Conservation (phyloP, 352 stramenopile genomes). For the Globisporangium perplexum region DNA sequence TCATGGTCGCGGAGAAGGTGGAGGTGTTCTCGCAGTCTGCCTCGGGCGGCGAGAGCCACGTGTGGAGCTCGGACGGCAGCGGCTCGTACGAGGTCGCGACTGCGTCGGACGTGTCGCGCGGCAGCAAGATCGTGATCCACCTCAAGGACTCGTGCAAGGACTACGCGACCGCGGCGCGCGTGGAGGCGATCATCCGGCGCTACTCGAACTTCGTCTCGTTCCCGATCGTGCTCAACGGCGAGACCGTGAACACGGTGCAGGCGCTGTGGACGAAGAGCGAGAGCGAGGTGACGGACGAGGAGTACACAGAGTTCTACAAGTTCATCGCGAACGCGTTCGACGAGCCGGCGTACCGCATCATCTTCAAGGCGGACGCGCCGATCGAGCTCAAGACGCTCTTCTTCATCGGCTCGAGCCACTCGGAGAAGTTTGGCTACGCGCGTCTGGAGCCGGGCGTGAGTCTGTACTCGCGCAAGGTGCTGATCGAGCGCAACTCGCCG, state of each 20-base stretch:
- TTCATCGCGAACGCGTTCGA: conserved; percentile 96
- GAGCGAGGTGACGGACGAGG: conserved; percentile 93
- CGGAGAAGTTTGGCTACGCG: conserved; percentile 95
- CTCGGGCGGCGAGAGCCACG: conserved; percentile 34
- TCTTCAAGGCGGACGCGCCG: conserved; percentile 98
- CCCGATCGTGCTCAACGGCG: conserved; percentile 96
- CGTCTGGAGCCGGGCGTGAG: conserved; percentile 96
- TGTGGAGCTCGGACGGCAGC: conserved; percentile 81
- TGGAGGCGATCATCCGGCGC: conserved; percentile 97
- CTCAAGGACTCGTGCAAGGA: conserved; percentile 97
- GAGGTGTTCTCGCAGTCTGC: conserved; percentile 89
- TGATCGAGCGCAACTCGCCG: conserved; percentile 97
- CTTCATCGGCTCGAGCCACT: conserved; percentile 96
- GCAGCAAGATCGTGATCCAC: conserved; percentile 97
- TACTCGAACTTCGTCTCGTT: conserved; percentile 99
- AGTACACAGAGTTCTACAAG: conserved; percentile 97
- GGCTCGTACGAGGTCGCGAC: conserved; percentile 78
- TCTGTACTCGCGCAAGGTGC: conserved; percentile 98
- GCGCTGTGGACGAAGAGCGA: conserved; percentile 97
- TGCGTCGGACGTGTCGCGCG: conserved; percentile 68
- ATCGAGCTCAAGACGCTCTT: conserved; percentile 98
- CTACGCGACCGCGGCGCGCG: conserved; percentile 87
- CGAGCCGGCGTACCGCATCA: conserved; percentile 91
- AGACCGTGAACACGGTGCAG: conserved; percentile 97
- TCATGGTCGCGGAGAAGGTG: conserved; percentile 98